Evolutionary conservation across 179 eudicot species (phyloP), one percentile per base, ranked within the genome.

Genomic region (Carnegiea gigantea): DNA sequence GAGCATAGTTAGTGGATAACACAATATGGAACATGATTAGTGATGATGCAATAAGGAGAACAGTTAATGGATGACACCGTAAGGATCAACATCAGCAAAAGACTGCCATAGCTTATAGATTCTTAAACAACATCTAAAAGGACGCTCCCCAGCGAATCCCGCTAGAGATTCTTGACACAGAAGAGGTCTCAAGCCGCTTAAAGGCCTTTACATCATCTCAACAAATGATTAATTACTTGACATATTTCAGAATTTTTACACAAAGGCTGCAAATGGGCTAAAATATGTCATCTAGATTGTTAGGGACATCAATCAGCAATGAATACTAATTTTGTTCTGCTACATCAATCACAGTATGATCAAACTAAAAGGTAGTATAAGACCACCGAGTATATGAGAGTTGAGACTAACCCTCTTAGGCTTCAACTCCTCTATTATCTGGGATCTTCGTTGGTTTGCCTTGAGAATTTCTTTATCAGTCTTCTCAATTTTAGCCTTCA

Each of bases 391-490:
- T 38, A 75, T 71, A 10, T 23, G 13, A 71, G 17, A 72, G 83
- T 83, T 20, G 9, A 71, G 17, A 72, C 84, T 83, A 81, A 95
- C 99, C 93, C 85, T 88, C 80, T 89, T 88, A 13, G 86, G 87
- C 86, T 81, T 90, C n/a, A 89, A 20, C 76, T 89, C 90, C 2
- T 94, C 96, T 76, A 81, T 65, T 57, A 90, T 62, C 89, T 86
- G 90, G 67, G 72, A 75, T 0, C 89, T 87, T 15, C 88, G 89
- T 60, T 80, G 87, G 65, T 77, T 88, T 79, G 79, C 87, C 86
- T 86, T 92, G 73, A 71, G 85, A 82, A 90, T 77, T 80, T 94
- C 98, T 78, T 77, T 90, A 33, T 94, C 94, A 77, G 90, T 86
- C 80, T 73, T 73, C 2, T 92, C 97, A 46, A 89, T 51, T 79